These are phyloP conservation scores for Hanseniaspora mollemarum DNA, from an alignment of 805 yeast species.

Conservation along the genomic window DNA sequence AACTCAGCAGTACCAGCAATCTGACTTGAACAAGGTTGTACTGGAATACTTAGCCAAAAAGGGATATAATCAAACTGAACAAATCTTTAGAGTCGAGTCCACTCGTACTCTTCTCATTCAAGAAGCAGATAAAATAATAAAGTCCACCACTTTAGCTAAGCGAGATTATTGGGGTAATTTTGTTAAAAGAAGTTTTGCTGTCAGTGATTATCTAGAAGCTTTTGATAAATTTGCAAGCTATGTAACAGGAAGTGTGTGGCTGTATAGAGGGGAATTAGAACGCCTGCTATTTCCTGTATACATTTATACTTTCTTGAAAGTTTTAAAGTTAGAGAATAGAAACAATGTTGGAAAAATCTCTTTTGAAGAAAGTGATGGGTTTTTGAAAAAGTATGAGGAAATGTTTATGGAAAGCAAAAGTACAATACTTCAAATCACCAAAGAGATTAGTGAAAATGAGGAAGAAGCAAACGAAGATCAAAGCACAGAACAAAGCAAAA, in stretches of 20 bases:
- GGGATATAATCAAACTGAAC: slow-evolving; percentile 90
- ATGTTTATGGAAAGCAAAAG: slow-evolving; percentile 1
- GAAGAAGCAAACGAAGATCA: slow-evolving; percentile 20
- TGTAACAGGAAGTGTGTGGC: slow-evolving; percentile 83
- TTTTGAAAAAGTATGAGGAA: slow-evolving; percentile 61
- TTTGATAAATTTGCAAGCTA: slow-evolving; percentile 71
- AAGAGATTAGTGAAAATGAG: slow-evolving; percentile 30
- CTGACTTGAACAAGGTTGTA: slow-evolving; percentile 78
- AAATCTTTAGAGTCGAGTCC: slow-evolving; percentile 80
- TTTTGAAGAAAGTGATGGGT: slow-evolving; percentile 68
- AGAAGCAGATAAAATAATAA: slow-evolving; percentile 23
- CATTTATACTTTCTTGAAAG: slow-evolving; percentile 73
- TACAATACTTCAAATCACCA: slow-evolving; percentile 29
- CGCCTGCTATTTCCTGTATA: slow-evolving; percentile 85
- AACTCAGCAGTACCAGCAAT: slow-evolving; percentile 37
- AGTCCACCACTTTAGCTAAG: slow-evolving; percentile 18
- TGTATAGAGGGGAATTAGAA: slow-evolving; percentile 78
- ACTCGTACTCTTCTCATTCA: slow-evolving; percentile 47
- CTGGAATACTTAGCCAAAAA: slow-evolving; percentile 84
- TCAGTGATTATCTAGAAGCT: slow-evolving; percentile 66
- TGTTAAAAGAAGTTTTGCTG: slow-evolving; percentile 29
- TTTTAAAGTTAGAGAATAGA: slow-evolving; percentile 33
- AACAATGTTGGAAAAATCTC: slow-evolving; percentile 61
- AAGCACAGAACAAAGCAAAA: too few relatives aligned
- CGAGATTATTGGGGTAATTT: slow-evolving; percentile 27